Evolutionary conservation across 2,329 filamentous ascomycete species (phyloP), one percentile per base, ranked within the genome.

Genomic region (Cercospora zeae-maydis): DNA sequence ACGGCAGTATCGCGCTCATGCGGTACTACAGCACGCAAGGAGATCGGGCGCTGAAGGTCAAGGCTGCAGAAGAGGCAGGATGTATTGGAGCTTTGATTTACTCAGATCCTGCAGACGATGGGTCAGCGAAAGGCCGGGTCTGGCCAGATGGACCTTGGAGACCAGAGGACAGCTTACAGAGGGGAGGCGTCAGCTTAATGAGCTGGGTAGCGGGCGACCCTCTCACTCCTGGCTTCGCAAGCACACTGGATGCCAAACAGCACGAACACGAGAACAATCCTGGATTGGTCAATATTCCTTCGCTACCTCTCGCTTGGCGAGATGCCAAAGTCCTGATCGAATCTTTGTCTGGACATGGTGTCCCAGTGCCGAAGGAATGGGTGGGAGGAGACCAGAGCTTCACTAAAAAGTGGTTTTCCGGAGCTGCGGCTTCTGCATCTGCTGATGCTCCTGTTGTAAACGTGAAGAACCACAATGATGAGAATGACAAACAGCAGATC

Each of bases 21-120:
- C 84, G 91, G 62, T 89, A 95, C 74, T 88, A 89, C 69, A 92
- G 91, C 34, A 85, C 86, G 0, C 86, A 93, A 72, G 80, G 79
- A 1, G 90, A 96, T 73, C 81, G 84, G 5, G 90, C 86, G 1
- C 78, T 96, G 70, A 97, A 98, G 76, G 85, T 99, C 71, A 96
- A 93, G 78, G 90, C 91, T 9, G 95, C 95, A 0, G 91, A 97
- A 76, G 75, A 91, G 70, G 91, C 90, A 13, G 95, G 95, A 1
- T 95, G 92, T 67, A 86, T 83, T 1, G 95, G 93, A 13, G 96
- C 92, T 71, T 85, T 99, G 61, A 90, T 96, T 62, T 99, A 97
- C 79, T 96, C 89, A 57, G 95, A 98, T 74, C 93, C 93, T 0
- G 83, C 84, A 1, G 89, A 97, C 56, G 90, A 96, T 73, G 92